Conservation (phyloP, 208 protist genomes). For the Crithidia brevicula region DNA sequence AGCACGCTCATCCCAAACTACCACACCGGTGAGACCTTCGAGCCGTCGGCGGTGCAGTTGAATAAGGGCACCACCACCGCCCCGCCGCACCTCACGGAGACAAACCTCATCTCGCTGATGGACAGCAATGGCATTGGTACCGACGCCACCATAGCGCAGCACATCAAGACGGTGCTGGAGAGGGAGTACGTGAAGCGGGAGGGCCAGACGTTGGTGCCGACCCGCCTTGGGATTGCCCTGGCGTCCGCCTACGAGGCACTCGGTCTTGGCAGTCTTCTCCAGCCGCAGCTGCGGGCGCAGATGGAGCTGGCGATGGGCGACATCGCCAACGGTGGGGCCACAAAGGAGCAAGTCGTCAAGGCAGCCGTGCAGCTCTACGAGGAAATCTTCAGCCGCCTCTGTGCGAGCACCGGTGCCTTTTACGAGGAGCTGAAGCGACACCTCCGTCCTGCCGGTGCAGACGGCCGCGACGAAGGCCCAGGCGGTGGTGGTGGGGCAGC, state of each 20-base stretch:
- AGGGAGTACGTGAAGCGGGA: constrained; percentile 92
- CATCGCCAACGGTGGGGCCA: constrained; percentile 78
- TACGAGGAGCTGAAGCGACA: constrained; percentile 56
- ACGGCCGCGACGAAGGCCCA: not conserved
- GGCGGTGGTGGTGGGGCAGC: constrained; percentile 2
- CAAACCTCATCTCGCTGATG: constrained; percentile 98
- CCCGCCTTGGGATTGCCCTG: constrained; percentile 95
- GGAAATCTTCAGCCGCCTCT: constrained; percentile 78
- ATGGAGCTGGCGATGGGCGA: constrained; percentile 94
- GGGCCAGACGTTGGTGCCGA: constrained; percentile 87
- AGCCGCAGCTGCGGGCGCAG: constrained; percentile 91
- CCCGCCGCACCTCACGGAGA: constrained; percentile 96
- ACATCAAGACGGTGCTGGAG: constrained; percentile 98
- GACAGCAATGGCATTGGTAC: constrained; percentile 99
- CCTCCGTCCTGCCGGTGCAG: constrained; percentile 20
- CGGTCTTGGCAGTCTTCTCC: constrained; percentile 90
- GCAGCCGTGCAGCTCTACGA: constrained; percentile 76
- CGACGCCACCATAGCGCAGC: constrained; percentile 99
- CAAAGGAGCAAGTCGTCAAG: constrained; percentile 82
- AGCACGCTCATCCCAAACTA: constrained; percentile 94
- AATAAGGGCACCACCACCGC: constrained; percentile 79
- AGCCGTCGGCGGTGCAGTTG: constrained; percentile 85
- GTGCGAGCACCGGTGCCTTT: constrained; percentile 45
- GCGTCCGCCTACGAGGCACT: constrained; percentile 96
- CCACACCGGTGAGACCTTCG: constrained; percentile 85